A percentile compares a stretch with the other conserved stretches of the same genome.
Conservation (phyloP, 2,329 filamentous ascomycete species). For the Colletotrichum chlorophyti region DNA sequence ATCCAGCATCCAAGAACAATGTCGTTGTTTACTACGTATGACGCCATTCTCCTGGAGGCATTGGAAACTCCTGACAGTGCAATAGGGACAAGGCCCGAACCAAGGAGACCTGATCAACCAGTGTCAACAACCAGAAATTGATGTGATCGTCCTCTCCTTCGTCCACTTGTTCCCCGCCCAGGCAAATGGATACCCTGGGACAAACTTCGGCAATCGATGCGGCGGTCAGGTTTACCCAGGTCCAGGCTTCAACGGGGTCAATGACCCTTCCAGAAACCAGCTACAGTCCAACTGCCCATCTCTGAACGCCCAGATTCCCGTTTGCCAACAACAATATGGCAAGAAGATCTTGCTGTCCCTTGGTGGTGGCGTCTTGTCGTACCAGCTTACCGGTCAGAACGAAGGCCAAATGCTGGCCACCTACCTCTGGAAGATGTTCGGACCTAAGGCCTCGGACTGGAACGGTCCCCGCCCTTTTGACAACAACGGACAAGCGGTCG, state of each 20-base stretch:
- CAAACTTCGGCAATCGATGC: conserved; percentile 51
- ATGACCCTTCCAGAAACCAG: conserved; percentile 38
- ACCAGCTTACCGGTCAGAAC: conserved; percentile 43
- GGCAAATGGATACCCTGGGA: conserved; percentile 47
- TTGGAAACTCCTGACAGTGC: background rate
- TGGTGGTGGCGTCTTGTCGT: conserved; percentile 42
- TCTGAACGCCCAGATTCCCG: conserved; percentile 44
- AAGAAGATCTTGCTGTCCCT: conserved; percentile 51
- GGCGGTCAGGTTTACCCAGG: conserved; percentile 38
- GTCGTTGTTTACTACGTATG: conserved; percentile 51
- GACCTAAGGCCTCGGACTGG: conserved; percentile 42
- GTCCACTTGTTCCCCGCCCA: conserved; percentile 48
- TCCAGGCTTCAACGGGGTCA: conserved; percentile 40
- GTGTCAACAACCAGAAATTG: conserved; percentile 46
- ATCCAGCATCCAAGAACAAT: conserved; percentile 43
- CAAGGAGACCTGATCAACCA: conserved; percentile 44
- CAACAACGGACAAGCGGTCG: conserved; percentile 32
- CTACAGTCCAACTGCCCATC: conserved; percentile 42
- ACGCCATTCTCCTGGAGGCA: background rate
- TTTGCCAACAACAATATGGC: conserved; percentile 43
- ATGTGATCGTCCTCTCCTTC: conserved; percentile 51
- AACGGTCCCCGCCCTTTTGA: conserved; percentile 33
- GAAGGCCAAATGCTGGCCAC: conserved; percentile 45
- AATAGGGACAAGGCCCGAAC: conserved; percentile 47
- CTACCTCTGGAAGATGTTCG: conserved; percentile 47